These are phyloP conservation scores for Globisporangium nodosum DNA, from an alignment of 352 stramenopile species.

Conservation along the genomic window DNA sequence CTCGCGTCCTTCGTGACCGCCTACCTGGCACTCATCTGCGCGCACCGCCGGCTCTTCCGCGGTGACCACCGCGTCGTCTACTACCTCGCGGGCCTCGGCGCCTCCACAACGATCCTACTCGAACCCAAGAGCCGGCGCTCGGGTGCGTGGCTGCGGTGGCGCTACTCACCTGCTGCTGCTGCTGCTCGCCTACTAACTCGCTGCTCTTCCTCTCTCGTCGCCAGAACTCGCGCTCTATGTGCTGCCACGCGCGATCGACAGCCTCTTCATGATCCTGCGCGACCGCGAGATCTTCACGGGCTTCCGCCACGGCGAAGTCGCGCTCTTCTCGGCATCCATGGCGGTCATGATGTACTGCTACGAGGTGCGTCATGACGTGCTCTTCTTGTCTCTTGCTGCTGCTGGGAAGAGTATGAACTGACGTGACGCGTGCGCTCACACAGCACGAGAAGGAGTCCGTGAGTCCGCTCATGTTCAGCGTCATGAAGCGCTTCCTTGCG, in stretches of 20 bases:
- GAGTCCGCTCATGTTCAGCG: constrained; percentile 55
- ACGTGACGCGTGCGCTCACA: neutral
- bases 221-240: constrained; percentile 77
- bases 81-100: constrained; percentile 61
- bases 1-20: constrained; percentile 64
- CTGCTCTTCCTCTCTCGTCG: too few relatives aligned
- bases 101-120: constrained; percentile 66
- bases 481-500: constrained; percentile 74
- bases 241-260: constrained; percentile 70
- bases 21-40: constrained; percentile 64
- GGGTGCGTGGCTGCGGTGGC: constrained; percentile 23
- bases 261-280: constrained; percentile 67
- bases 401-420: too few relatives aligned
- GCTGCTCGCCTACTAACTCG: too few relatives aligned
- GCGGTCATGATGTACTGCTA: constrained; percentile 82
- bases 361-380: constrained; percentile 35
- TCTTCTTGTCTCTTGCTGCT: neutral
- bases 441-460: constrained; percentile 67
- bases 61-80: constrained; percentile 72
- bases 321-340: constrained; percentile 77
- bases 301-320: constrained; percentile 62
- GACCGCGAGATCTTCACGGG: constrained; percentile 65
- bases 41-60: constrained; percentile 43
- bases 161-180: too few relatives aligned
- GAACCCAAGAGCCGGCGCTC: constrained; percentile 77